Evolutionary conservation across 164 flowering plant species (phyloP).

Genomic region (Saururus chinensis): DNA sequence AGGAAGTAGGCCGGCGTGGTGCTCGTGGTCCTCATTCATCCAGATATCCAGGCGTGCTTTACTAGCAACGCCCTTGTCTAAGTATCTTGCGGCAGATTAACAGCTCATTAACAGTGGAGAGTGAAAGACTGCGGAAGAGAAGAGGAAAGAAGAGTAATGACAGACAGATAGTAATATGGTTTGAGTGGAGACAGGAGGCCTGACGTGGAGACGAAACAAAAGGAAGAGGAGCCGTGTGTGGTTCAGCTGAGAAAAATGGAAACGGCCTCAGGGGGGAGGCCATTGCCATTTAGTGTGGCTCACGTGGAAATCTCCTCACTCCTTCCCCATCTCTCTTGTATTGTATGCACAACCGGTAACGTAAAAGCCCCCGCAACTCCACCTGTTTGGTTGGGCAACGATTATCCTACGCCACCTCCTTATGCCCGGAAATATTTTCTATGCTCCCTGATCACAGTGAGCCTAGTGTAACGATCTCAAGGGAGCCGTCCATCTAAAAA

Average conservation of each 20-base stretch:
- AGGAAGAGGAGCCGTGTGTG: constrained; percentile 1
- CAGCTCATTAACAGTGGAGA: neutral
- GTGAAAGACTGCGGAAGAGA: neutral
- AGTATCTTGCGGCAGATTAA: too few species aligned
- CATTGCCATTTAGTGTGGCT: neutral
- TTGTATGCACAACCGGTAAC: constrained; percentile 4
- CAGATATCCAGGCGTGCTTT: too few species aligned
- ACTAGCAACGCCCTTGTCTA: too few species aligned
- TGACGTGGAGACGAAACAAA: constrained; percentile 8
- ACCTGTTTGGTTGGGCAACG: neutral
- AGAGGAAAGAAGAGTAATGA: neutral
- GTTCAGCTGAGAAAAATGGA: neutral
- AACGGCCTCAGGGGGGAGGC: neutral
- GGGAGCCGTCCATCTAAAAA: too few species aligned
- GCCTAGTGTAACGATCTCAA: too few species aligned
- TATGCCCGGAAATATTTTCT: too few species aligned
- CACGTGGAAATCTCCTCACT: constrained; percentile 3
- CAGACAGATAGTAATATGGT: neutral
- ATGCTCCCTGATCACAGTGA: too few species aligned
- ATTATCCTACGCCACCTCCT: constrained; percentile 7
- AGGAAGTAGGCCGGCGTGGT: too few species aligned
- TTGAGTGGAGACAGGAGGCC: constrained; percentile 1
- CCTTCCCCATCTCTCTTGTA: neutral
- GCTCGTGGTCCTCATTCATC: too few species aligned
- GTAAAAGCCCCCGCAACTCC: constrained; percentile 2